A percentile compares a stretch with the other conserved stretches of the same genome.
phyloP scores from a whole-genome alignment of 106 monocot genomes.

The Platanthera zijinensis region DNA sequence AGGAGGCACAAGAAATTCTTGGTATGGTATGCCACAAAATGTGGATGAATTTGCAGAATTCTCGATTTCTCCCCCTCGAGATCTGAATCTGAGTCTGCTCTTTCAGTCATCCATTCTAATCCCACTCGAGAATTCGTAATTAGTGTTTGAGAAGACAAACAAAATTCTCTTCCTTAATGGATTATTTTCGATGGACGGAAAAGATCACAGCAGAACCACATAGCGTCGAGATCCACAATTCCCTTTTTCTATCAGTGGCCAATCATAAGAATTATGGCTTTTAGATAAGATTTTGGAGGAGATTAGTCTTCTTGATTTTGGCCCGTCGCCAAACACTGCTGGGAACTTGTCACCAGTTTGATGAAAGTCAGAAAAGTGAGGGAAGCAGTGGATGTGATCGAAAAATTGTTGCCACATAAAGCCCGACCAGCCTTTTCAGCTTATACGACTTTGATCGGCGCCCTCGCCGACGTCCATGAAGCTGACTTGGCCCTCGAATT shows the following conservation, averaged over 20 bases:
- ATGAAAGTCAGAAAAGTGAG: constrained; percentile 42
- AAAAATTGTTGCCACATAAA: constrained; percentile 57
- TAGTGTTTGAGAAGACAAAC: constrained; percentile 35
- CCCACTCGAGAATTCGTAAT: constrained; percentile 29
- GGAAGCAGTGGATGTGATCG: constrained; percentile 48
- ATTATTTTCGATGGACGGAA: constrained; percentile 66
- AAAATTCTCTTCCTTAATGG: constrained; percentile 30
- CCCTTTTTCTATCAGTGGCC: constrained; percentile 53
- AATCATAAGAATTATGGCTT: constrained; percentile 24
- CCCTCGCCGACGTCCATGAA: constrained; percentile 66
- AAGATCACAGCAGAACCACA: constrained; percentile 33
- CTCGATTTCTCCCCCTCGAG: constrained; percentile 28
- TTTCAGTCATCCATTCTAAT: constrained; percentile 23
- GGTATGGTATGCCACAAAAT: background rate
- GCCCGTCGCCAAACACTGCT: constrained; percentile 38
- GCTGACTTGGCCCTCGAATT: constrained; percentile 67
- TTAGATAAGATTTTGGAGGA: constrained; percentile 71
- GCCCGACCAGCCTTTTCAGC: constrained; percentile 92
- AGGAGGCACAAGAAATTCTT: background rate
- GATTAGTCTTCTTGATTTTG: constrained; percentile 72
- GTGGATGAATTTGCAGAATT: constrained; percentile 47
- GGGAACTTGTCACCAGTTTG: constrained; percentile 47
- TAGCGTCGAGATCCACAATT: constrained; percentile 50
- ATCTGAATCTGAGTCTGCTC: constrained; percentile 23
- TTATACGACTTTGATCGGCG: constrained; percentile 70